Evolutionary conservation across 1,139 yeast species (phyloP).

Genomic region (Ogataea hybrid): DNA sequence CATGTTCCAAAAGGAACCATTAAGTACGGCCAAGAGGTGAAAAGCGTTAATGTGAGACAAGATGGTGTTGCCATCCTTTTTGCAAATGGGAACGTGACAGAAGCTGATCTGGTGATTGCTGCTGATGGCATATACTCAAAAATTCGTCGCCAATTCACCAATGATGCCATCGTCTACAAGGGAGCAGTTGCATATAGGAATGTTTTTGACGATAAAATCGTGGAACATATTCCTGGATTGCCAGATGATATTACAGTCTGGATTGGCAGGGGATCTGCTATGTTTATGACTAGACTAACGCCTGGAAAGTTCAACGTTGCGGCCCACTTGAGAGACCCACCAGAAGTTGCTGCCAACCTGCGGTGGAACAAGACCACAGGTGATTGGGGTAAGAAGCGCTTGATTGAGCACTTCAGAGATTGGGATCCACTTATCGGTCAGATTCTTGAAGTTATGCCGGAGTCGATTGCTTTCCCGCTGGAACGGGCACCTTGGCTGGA

Average conservation of each 20-base stretch:
- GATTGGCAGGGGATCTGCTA: constrained; percentile 13
- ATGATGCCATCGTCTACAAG: constrained; percentile 11
- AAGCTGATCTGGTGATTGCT: constrained; percentile 13
- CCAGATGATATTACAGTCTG: constrained; percentile 20
- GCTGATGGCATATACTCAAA: constrained; percentile 20
- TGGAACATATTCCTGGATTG: constrained; percentile 11
- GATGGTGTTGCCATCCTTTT: constrained; percentile 7
- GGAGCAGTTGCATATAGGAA: constrained; percentile 18
- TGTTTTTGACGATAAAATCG: constrained; percentile 11
- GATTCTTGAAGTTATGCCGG: constrained; percentile 18
- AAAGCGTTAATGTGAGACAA: constrained; percentile 4
- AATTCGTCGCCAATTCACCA: constrained; percentile 15
- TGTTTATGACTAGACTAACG: constrained; percentile 18
- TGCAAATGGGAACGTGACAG: constrained; percentile 1
- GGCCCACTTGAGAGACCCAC: constrained; percentile 8
- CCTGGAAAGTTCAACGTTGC: constrained; percentile 22
- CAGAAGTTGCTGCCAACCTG: neutral
- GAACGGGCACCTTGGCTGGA: constrained; percentile 20
- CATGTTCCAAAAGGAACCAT: constrained; percentile 13
- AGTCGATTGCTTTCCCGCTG: constrained; percentile 18
- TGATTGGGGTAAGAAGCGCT: constrained; percentile 16
- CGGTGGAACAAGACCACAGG: constrained; percentile 9
- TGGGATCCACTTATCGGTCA: constrained; percentile 20
- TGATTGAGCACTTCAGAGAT: constrained; percentile 13
- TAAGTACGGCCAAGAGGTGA: constrained; percentile 10